Base-by-base conservation (phyloP, 495 filamentous ascomycete species). In the Aeminium ludgeri region DNA sequence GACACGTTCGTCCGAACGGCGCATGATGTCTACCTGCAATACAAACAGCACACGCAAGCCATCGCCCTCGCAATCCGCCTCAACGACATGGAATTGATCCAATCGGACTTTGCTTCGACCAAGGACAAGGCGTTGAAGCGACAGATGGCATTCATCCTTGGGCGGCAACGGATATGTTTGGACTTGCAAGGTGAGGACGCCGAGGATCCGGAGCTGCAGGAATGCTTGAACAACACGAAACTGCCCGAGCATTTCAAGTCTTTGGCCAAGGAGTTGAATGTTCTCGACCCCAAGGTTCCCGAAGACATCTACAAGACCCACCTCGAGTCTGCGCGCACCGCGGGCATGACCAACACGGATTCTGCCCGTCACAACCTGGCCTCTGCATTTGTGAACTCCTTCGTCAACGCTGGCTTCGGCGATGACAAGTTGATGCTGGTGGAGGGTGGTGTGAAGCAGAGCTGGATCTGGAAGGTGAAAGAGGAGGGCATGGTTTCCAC, bases 261-360 rank as follows among this genome's bases (percentile, higher is more conserved):
- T 6, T 66, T 99, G 16, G 89, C 74, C 30, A 95, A 95, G 61
- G 89, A 96, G 53, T 70, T 99, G 38, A 96, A 96, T 55, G 89
- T 96, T 33, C 67, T 99, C 28, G 89, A 96, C 34, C 89, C 89
- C 13, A 93, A 93, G 61, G 86, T 83, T 44, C 86, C 87, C 3
- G 89, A 99, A 62, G 89, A 99, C 55, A 99, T 99, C 51, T 99
- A 99, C 69, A 99, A 99, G 68, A 92, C 84, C 44, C 91, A 99
- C 59, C 69, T 99, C 12, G 89, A 99, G 59, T 95, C 80, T 65
- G 89, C 76, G 44, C 73, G 89, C 35, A 86, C 86, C 34, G 81
- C 84, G 18, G 86, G 86, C 18, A 66, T 91, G 58, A 95, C 86
- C 13, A 94, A 93, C 54, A 74, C 91, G 25, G 89, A 96, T 59